phyloP scores from a whole-genome alignment of 2,329 filamentous ascomycete genomes.

The Venturia effusa region DNA sequence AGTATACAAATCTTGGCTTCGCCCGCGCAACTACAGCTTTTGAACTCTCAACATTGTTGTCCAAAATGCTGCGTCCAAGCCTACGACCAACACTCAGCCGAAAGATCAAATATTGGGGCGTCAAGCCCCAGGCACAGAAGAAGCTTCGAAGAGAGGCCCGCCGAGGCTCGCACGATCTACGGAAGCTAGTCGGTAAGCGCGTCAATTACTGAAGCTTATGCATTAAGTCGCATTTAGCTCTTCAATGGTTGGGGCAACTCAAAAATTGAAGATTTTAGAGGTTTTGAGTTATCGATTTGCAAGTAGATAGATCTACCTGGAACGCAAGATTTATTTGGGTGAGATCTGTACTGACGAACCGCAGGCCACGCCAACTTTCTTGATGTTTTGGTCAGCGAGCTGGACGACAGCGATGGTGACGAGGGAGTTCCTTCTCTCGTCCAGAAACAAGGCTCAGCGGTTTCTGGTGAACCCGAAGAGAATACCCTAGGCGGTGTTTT shows the following conservation, averaged over 20 bases:
- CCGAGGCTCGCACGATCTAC: slow-evolving; percentile 9
- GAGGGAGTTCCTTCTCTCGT: not conserved
- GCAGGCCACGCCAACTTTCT: slow-evolving; percentile 9
- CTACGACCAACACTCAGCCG: slow-evolving; percentile 7
- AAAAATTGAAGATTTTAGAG: too few species aligned
- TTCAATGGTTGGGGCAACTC: too few species aligned
- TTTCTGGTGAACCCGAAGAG: not conserved
- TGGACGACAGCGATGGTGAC: not conserved
- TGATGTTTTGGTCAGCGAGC: slow-evolving; percentile 6
- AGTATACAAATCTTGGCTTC: not conserved
- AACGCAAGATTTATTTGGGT: too few species aligned
- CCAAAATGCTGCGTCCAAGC: slow-evolving; percentile 1
- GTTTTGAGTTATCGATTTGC: too few species aligned
- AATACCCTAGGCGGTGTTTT: not conserved
- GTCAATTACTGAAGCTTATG: not conserved
- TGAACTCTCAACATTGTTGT: not conserved
- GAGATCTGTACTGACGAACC: not conserved
- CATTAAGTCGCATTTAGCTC: not conserved
- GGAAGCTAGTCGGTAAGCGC: slow-evolving; percentile 6
- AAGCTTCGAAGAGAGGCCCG: slow-evolving; percentile 7
- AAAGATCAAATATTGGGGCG: slow-evolving; percentile 6
- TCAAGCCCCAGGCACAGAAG: slow-evolving; percentile 2
- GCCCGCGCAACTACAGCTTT: not conserved
- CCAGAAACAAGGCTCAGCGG: not conserved
- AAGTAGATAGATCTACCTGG: too few species aligned